Evolutionary conservation across 1,284 basidiomycete species (phyloP).

Genomic region (Microbotryomycetes sp.): DNA sequence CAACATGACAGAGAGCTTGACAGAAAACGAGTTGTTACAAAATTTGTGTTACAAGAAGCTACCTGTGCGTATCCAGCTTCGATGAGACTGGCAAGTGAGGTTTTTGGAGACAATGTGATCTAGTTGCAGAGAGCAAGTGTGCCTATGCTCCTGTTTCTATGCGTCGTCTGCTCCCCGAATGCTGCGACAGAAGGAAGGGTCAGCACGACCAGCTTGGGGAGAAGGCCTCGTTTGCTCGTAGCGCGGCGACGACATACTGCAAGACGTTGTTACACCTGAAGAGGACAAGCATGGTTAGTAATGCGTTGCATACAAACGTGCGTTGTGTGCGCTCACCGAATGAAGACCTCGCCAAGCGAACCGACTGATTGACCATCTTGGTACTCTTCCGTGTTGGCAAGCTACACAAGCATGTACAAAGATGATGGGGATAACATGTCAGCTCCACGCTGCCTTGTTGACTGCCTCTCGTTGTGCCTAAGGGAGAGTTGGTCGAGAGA

Average conservation of each 20-base stretch:
- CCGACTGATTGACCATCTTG: constrained; percentile 95
- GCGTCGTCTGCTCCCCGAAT: neutral
- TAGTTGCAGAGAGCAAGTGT: no score
- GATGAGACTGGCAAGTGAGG: no score
- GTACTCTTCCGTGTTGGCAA: constrained; percentile 97
- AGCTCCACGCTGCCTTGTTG: neutral
- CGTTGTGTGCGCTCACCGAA: constrained; percentile 58
- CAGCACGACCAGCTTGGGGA: neutral
- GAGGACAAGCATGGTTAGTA: neutral
- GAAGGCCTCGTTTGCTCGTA: neutral
- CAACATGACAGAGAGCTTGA: no score
- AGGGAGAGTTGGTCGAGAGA: neutral
- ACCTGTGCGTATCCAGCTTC: no score
- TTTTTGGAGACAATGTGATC: no score
- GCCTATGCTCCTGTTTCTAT: no score
- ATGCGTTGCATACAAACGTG: neutral
- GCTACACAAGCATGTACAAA: constrained; percentile 47
- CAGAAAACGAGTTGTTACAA: no score
- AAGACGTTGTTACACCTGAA: constrained; percentile 34
- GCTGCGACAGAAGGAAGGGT: neutral
- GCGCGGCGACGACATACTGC: no score
- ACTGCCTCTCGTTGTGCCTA: neutral
- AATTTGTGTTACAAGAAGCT: no score
- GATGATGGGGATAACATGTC: constrained; percentile 1
- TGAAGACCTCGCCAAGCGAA: constrained; percentile 95